Base-by-base conservation (phyloP, 1,139 yeast species). In the Nakaseomyces uthaithaninus region DNA sequence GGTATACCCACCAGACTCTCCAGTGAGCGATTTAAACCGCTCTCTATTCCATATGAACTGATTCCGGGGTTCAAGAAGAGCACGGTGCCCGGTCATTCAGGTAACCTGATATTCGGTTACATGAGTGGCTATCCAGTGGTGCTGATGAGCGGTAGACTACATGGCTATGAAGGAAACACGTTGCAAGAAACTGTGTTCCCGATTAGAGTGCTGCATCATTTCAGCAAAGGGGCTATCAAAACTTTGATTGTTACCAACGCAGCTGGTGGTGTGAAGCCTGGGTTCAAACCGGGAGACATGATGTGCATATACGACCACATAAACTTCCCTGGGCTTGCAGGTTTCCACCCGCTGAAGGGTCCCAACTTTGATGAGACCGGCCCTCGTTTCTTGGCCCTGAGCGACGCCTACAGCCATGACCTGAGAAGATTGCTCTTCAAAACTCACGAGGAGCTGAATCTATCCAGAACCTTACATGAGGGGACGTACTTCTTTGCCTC, bases 121-220 rank as follows among this genome's bases (percentile, higher is more conserved):
- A 79, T 89, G 53, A 77, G 76, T 30, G 70, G 69, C 39, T 84
- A 80, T 1, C 93, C 94, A 0, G 94, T 89, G 1, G 75, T 89
- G 63, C 80, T 95, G 54, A 87, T 89, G 95, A 86, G 85, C 42
- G 97, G 97, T 5, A 70, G 97, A 49, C 67, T 89, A 44, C 97
- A 89, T 51, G 83, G 82, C 48, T 91, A 91, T 55, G 97, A 91
- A 62, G 97, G 98, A 1, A 82, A 86, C 61, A 71, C 76, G 15
- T 75, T 87, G 52, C 76, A 74, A 46, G 83, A 83, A 45, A 81
- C 95, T 1, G 85, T 89, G 0, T 83, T 86, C 60, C 96, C 97
- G 0, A 70, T 91, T 16, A 72, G 97, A 46, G 79, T 83, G 22
- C 78, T 94, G 44, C 70, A 75, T 42, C 60, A 67, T 27, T 64